Conservation (phyloP, 441 rosid species). For the Adansonia grandidieri region DNA sequence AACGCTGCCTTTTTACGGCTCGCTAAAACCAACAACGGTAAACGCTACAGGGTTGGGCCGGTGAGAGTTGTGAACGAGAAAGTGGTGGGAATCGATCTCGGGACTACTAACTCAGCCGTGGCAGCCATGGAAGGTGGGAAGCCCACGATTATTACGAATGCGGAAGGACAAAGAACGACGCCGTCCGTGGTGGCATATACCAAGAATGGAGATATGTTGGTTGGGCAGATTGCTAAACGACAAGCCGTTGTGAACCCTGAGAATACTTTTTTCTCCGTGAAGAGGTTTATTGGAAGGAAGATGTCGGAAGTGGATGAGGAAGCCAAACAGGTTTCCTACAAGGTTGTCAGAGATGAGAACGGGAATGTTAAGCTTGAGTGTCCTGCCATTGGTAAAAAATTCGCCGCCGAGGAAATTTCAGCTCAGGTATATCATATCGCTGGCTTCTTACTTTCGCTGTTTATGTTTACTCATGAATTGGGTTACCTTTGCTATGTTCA, state of each 20-base stretch:
- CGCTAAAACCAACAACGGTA: slow-evolving; percentile 1
- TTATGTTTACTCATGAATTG: neutral
- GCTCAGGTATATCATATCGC: slow-evolving; percentile 67
- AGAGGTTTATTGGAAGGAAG: slow-evolving; percentile 96
- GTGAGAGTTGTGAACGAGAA: slow-evolving; percentile 63
- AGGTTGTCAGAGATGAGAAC: slow-evolving; percentile 82
- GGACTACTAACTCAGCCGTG: slow-evolving; percentile 84
- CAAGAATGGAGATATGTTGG: slow-evolving; percentile 79
- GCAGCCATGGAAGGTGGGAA: slow-evolving; percentile 98
- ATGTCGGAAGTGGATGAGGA: slow-evolving; percentile 91
- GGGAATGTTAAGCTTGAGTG: slow-evolving; percentile 93
- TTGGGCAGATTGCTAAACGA: slow-evolving; percentile 92
- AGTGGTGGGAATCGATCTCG: slow-evolving; percentile 76
- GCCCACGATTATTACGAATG: slow-evolving; percentile 88
- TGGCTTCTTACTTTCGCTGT: neutral
- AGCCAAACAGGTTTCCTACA: slow-evolving; percentile 87
- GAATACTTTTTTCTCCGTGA: slow-evolving; percentile 89
- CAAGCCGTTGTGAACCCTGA: slow-evolving; percentile 94
- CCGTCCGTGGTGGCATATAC: slow-evolving; percentile 94
- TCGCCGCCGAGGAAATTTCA: slow-evolving; percentile 91
- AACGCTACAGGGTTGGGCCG: slow-evolving; percentile 52
- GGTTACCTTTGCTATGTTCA: neutral
- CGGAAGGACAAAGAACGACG: slow-evolving; percentile 93
- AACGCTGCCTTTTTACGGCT: slow-evolving; percentile 47
- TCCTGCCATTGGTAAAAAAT: slow-evolving; percentile 80